Evolutionary conservation across 768 basidiomycete species (phyloP).

Genomic region (Leccinum olivaceopallidum): DNA sequence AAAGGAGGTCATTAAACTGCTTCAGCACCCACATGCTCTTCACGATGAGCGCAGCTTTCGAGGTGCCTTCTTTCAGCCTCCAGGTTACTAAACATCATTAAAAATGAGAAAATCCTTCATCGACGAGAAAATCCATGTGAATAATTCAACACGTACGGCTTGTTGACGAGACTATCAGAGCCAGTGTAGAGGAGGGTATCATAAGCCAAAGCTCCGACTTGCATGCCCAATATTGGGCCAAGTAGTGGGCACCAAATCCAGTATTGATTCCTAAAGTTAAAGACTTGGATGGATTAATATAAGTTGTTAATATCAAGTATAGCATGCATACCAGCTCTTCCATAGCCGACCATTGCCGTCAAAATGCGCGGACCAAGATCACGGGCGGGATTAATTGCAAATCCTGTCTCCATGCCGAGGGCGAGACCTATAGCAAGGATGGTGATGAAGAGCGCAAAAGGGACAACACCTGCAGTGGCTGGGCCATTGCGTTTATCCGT

Average conservation of each 20-base stretch:
- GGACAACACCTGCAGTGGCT: constrained; percentile 50
- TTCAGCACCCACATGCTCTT: not conserved
- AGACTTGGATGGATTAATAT: constrained; percentile 1
- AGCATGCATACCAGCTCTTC: constrained; percentile 43
- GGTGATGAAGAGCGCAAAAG: constrained; percentile 55
- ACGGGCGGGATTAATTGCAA: constrained; percentile 69
- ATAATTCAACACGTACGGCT: constrained; percentile 39
- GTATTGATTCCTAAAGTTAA: not conserved
- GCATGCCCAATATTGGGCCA: constrained; percentile 59
- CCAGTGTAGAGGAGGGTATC: constrained; percentile 60
- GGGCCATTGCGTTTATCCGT: constrained; percentile 54
- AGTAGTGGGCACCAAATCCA: constrained; percentile 73
- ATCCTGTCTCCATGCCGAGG: constrained; percentile 69
- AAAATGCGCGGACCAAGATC: constrained; percentile 69
- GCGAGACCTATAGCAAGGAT: constrained; percentile 57
- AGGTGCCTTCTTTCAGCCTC: constrained; percentile 19
- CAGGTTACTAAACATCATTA: constrained; percentile 10
- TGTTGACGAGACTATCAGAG: constrained; percentile 53
- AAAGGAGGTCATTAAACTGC: constrained; percentile 10
- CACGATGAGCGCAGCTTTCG: constrained; percentile 6
- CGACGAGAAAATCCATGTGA: not conserved
- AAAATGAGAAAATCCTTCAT: not conserved
- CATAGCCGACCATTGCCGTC: constrained; percentile 74
- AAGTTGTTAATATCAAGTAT: not conserved
- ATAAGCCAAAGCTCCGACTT: constrained; percentile 55